phyloP scores from a whole-genome alignment of 78 protist species.

The Cavenderia fasciculata region DNA sequence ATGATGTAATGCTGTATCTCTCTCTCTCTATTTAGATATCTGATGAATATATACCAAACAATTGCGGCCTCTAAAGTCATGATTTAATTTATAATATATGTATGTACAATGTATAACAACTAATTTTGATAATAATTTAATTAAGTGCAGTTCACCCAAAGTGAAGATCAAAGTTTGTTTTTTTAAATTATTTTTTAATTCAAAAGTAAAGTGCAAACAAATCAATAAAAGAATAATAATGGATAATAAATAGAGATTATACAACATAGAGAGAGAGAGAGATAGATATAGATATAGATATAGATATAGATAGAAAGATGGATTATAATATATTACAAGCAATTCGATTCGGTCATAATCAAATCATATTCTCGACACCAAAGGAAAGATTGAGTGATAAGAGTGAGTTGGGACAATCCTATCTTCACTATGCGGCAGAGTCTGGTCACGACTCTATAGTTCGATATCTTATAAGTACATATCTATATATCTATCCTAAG shows the following conservation, averaged over 20 bases:
- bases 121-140: too few species aligned
- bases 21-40: neutral
- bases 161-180: too few species aligned
- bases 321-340: conserved; percentile 42
- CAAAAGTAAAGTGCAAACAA: too few species aligned
- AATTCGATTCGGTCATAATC: conserved; percentile 42
- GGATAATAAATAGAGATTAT: too few species aligned
- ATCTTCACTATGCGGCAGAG: conserved; percentile 47
- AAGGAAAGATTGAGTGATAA: neutral
- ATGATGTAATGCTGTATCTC: neutral
- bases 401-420: conserved; percentile 15
- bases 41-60: conserved; percentile 49
- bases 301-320: neutral
- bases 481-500: too few species aligned
- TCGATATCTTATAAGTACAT: neutral
- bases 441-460: conserved; percentile 41
- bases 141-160: too few species aligned
- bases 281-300: neutral
- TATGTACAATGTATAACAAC: neutral
- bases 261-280: too few species aligned
- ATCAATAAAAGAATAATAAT: too few species aligned
- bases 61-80: conserved; percentile 81
- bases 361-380: conserved; percentile 12
- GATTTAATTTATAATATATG: neutral
- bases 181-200: too few species aligned